These are phyloP conservation scores for Rhizoctonia solani DNA, from an alignment of 1,284 basidiomycete genomes.

Conservation along the genomic window DNA sequence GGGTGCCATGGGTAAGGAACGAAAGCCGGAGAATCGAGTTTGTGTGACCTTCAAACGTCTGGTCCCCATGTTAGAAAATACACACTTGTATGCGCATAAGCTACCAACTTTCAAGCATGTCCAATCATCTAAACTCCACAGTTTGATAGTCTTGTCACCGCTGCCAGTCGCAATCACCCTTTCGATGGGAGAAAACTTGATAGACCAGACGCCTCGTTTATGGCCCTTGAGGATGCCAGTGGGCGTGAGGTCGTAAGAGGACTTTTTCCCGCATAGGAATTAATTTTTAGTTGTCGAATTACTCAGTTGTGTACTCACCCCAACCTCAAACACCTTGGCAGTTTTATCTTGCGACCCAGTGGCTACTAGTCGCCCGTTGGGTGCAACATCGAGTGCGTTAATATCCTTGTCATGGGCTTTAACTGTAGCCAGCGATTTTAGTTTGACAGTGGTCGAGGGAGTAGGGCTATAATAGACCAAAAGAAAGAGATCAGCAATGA, in stretches of 20 bases:
- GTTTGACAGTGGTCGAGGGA: slow-evolving; percentile 51
- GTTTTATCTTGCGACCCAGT: slow-evolving; percentile 97
- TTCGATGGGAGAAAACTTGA: slow-evolving; percentile 84
- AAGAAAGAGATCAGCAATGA: neutral
- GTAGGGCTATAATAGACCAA: slow-evolving; percentile 48
- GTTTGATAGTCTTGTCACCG: slow-evolving; percentile 90
- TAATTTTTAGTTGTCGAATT: slow-evolving; percentile 51
- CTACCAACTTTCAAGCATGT: slow-evolving; percentile 72
- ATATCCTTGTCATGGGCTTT: slow-evolving; percentile 99
- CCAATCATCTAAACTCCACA: slow-evolving; percentile 94
- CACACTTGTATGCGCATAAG: neutral
- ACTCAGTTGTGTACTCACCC: slow-evolving; percentile 40
- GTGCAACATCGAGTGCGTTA: slow-evolving; percentile 92
- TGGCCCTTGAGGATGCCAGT: slow-evolving; percentile 93
- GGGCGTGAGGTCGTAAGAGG: slow-evolving; percentile 63
- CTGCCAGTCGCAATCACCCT: slow-evolving; percentile 89
- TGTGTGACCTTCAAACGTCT: slow-evolving; percentile 96
- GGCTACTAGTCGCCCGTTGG: slow-evolving; percentile 86
- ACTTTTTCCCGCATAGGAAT: slow-evolving; percentile 43
- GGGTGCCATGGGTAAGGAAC: slow-evolving; percentile 83
- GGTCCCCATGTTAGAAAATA: no score
- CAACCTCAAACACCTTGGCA: slow-evolving; percentile 86
- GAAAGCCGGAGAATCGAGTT: slow-evolving; percentile 95
- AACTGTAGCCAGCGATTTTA: slow-evolving; percentile 83
- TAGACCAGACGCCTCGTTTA: slow-evolving; percentile 95